phyloP scores from a whole-genome alignment of 345 rosid genomes.

The Odontarrhena argentea region DNA sequence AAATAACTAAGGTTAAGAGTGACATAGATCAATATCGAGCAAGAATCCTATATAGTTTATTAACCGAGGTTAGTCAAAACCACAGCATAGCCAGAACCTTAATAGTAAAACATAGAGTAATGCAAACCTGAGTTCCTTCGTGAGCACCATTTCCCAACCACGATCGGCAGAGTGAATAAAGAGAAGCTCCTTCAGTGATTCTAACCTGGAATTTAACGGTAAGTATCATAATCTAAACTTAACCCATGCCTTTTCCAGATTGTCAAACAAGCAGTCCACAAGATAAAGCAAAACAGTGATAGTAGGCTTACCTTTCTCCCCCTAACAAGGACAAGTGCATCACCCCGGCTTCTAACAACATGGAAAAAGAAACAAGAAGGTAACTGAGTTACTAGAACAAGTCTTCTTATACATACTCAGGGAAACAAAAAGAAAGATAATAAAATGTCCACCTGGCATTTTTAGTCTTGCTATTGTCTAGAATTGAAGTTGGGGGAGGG shows the following conservation, averaged over 20 bases:
- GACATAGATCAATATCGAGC: conserved; percentile 17
- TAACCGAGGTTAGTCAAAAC: background rate
- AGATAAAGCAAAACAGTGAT: conserved; percentile 6
- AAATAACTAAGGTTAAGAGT: conserved; percentile 3
- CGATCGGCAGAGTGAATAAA: conserved; percentile 84
- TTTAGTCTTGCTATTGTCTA: conserved; percentile 60
- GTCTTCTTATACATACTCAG: background rate
- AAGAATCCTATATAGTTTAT: conserved; percentile 18
- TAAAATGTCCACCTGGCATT: conserved; percentile 53
- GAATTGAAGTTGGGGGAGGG: conserved; percentile 51
- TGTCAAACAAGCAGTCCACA: conserved; percentile 18
- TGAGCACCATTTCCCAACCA: conserved; percentile 86
- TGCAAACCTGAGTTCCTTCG: conserved; percentile 70
- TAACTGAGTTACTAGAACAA: conserved; percentile 21
- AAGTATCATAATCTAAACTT: conserved; percentile 19
- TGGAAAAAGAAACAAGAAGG: conserved; percentile 30
- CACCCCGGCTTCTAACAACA: conserved; percentile 57
- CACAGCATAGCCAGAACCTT: conserved; percentile 13
- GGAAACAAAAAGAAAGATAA: background rate
- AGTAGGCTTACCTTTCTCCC: conserved; percentile 65
- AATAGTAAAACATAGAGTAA: conserved; percentile 7
- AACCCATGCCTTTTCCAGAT: conserved; percentile 7
- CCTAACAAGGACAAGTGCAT: conserved; percentile 48
- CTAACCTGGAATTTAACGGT: conserved; percentile 56
- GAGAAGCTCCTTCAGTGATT: conserved; percentile 71